Percentiles rank a stretch among this genome's conserved stretches.
Evolutionary conservation across 306 rosid species (phyloP).

Genomic region (Datisca glomerata): DNA sequence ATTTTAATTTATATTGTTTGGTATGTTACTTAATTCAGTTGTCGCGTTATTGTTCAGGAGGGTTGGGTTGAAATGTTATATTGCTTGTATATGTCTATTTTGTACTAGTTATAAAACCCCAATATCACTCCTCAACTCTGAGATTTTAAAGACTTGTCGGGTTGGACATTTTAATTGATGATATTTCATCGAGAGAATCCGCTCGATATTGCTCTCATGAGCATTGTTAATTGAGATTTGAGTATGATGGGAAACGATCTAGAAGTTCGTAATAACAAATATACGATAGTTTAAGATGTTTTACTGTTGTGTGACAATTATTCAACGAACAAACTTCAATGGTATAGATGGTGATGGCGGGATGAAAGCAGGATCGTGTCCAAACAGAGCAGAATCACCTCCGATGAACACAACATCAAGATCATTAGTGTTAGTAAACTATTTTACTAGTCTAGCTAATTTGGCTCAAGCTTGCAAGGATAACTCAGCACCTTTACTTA

Average conservation of each 20-base stretch:
- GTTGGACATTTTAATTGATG: no score
- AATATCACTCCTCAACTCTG: no score
- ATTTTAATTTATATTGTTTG: no score
- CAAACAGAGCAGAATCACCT: constrained; percentile 51
- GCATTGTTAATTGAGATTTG: neutral
- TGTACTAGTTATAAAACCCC: no score
- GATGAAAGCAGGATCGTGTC: constrained; percentile 59
- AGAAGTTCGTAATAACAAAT: no score
- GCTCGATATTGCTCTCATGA: neutral
- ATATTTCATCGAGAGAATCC: no score
- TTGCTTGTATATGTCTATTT: no score
- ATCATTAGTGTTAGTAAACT: constrained; percentile 59
- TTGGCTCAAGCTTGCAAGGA: constrained; percentile 45
- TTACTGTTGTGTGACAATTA: neutral
- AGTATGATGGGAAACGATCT: neutral
- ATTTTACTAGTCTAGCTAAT: constrained; percentile 34
- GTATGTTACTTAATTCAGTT: no score
- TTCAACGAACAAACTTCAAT: neutral
- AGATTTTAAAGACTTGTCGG: no score
- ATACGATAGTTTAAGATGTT: neutral
- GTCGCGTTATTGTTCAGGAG: no score
- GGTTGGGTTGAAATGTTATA: no score
- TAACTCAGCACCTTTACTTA: constrained; percentile 55
- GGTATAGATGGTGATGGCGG: constrained; percentile 55
- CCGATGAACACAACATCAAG: constrained; percentile 42